Evolutionary conservation across 495 filamentous ascomycete species (phyloP).

Genomic region (Apodospora peruviana): DNA sequence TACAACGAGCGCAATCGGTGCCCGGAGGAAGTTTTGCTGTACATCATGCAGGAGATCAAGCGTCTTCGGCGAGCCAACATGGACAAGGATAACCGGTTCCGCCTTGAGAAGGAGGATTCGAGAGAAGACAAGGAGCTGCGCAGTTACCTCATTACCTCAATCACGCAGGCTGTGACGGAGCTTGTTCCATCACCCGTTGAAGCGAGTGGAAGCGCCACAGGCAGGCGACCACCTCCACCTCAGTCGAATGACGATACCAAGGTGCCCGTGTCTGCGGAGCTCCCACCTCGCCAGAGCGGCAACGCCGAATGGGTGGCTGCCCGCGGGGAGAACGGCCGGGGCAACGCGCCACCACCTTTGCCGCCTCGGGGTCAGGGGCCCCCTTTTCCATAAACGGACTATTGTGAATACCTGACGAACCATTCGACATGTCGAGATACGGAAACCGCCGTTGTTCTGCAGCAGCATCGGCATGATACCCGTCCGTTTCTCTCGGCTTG

Average conservation of each 20-base stretch:
- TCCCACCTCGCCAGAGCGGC: slow-evolving; percentile 54
- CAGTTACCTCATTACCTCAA: slow-evolving; percentile 61
- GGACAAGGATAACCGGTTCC: slow-evolving; percentile 71
- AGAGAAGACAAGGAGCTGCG: slow-evolving; percentile 81
- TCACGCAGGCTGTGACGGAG: slow-evolving; percentile 53
- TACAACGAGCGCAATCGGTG: slow-evolving; percentile 65
- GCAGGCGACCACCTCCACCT: not conserved
- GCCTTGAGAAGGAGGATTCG: slow-evolving; percentile 82
- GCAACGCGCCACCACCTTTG: slow-evolving; percentile 31
- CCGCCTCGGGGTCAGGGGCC: slow-evolving; percentile 29
- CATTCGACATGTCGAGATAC: not conserved
- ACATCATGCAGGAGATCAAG: slow-evolving; percentile 85
- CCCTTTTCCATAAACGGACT: slow-evolving; percentile 17
- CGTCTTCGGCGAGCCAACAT: slow-evolving; percentile 71
- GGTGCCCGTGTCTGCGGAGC: slow-evolving; percentile 41
- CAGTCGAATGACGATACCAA: slow-evolving; percentile 39
- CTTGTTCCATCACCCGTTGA: slow-evolving; percentile 33
- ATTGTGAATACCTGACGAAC: not conserved
- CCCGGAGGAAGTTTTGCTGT: slow-evolving; percentile 83
- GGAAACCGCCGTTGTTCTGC: not conserved
- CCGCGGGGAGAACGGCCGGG: slow-evolving; percentile 49
- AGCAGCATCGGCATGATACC: not conserved
- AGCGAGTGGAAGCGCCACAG: slow-evolving; percentile 1
- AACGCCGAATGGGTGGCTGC: slow-evolving; percentile 59
- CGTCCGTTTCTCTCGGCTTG: not conserved